Conservation (phyloP, 306 rosid species). For the Glycyrrhiza uralensis region DNA sequence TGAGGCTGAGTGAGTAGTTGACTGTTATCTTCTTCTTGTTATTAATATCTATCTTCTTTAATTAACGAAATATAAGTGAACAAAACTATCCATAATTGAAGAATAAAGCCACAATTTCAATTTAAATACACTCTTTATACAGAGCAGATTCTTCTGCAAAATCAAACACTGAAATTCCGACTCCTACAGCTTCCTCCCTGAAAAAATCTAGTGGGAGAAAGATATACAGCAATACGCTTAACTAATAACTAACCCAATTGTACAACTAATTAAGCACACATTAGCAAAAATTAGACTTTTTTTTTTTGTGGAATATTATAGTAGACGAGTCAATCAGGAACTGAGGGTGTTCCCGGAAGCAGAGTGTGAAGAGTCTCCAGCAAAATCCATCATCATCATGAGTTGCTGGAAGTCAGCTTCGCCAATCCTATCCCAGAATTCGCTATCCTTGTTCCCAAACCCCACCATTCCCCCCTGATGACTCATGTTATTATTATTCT, state of each 20-base stretch:
- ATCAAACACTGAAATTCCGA: not conserved
- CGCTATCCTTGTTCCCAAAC: constrained; percentile 20
- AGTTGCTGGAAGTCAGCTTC: constrained; percentile 49
- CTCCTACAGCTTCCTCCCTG: not conserved
- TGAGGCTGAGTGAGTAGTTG: not conserved
- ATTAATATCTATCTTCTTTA: too few species aligned
- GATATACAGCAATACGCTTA: not conserved
- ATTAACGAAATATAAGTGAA: not conserved
- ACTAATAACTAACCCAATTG: not conserved
- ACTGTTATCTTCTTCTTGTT: not conserved
- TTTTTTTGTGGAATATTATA: not conserved
- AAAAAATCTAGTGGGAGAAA: constrained; percentile 23
- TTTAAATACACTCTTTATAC: not conserved
- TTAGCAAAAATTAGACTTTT: not conserved
- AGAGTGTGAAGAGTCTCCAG: constrained; percentile 48
- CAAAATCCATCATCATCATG: constrained; percentile 48
- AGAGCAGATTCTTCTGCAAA: not conserved
- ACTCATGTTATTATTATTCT: constrained; percentile 11
- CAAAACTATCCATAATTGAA: not conserved
- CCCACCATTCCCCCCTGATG: constrained; percentile 7
- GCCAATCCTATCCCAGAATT: constrained; percentile 44
- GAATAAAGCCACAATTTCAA: not conserved
- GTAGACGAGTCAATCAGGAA: not conserved
- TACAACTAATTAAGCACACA: not conserved
- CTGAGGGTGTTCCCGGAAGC: constrained; percentile 34